Base-by-base conservation (phyloP, 2,329 filamentous ascomycete species). In the Grosmannia penicillata region DNA sequence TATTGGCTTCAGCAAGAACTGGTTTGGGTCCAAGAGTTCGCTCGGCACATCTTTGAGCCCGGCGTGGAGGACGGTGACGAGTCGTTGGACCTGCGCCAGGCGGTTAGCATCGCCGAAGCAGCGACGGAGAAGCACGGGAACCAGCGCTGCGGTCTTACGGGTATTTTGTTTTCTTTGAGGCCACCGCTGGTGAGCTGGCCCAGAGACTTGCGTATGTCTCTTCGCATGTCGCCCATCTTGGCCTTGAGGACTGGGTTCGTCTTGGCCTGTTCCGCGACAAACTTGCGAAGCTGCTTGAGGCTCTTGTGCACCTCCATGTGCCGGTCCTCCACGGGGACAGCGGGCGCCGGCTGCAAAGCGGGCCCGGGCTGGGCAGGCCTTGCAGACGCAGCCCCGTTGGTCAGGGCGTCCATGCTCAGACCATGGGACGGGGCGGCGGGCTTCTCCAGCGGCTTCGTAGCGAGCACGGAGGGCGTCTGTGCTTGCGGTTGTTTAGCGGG, bases 131-230 rank as follows among this genome's bases (percentile, higher is more conserved):
- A n/a, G n/a, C n/a, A n/a, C n/a, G n/a, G n/a, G n/a, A n/a, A n/a
- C n/a, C n/a, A n/a, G n/a, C n/a, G n/a, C n/a, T n/a, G n/a, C n/a
- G n/a, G n/a, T 14, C 63, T 48, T 59, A 78, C 72, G 46, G 70
- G 68, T 43, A 57, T 51, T 36, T 59, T 66, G 44, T 57, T 55
- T 25, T 50, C 48, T 23, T 48, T 45, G 15, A 49, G 31, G 19
- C 45, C 49, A 40, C 72, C 78, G 28, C 68, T 69, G 2, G 76
- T 79, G 22, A 86, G 59, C 53, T 91, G 82, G 7, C 84, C 83
- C 39, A 89, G 69, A 15, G 70, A 75, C 49, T 78, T 81, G 28
- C 72, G 70, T 38, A 91, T 75, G 30, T 77, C 70, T 42, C 83
- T 67, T 29, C 83, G 70, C 65, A 82, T 75, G 39, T 84, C 72